Conservation (phyloP, 1,284 basidiomycete genomes). For the Cryptococcus maquisensis region DNA sequence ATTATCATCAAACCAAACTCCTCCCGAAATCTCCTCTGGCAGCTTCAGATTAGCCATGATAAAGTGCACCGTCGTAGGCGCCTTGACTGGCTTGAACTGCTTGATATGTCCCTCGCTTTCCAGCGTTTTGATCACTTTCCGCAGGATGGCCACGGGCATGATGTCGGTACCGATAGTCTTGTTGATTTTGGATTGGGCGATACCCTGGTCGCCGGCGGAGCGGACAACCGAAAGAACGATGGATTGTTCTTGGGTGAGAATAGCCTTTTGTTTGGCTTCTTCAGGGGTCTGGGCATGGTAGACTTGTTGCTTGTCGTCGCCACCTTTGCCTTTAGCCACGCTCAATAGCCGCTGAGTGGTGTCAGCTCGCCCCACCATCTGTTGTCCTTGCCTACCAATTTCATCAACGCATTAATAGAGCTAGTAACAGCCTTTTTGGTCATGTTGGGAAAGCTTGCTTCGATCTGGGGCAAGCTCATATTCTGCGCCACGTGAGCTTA, state of each 20-base stretch:
- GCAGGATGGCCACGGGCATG: slow-evolving; percentile 30
- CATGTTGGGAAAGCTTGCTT: slow-evolving; percentile 28
- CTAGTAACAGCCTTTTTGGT: slow-evolving; percentile 21
- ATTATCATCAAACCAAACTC: slow-evolving; percentile 46
- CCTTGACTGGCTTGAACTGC: slow-evolving; percentile 44
- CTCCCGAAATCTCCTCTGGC: slow-evolving; percentile 45
- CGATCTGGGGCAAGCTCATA: slow-evolving; percentile 32
- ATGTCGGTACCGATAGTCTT: slow-evolving; percentile 30
- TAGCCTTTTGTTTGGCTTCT: slow-evolving; percentile 33
- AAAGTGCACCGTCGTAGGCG: slow-evolving; percentile 42
- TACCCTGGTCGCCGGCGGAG: slow-evolving; percentile 18
- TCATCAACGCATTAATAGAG: slow-evolving; percentile 3
- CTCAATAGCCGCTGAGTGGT: slow-evolving; percentile 14
- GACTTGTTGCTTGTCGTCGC: slow-evolving; percentile 13
- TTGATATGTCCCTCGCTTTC: slow-evolving; percentile 42
- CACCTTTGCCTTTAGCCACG: slow-evolving; percentile 20
- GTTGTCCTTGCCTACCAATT: slow-evolving; percentile 3
- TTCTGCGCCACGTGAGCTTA: slow-evolving; percentile 15
- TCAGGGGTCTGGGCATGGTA: slow-evolving; percentile 33
- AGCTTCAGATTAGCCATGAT: slow-evolving; percentile 38
- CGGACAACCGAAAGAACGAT: slow-evolving; percentile 27
- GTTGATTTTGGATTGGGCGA: slow-evolving; percentile 12
- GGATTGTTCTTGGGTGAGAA: slow-evolving; percentile 37
- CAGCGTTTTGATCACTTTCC: slow-evolving; percentile 36
- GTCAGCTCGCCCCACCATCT: not conserved